A percentile compares a stretch with the other conserved stretches of the same genome.
phyloP scores from a whole-genome alignment of 1,284 basidiomycete species.

The Irpex sp. region DNA sequence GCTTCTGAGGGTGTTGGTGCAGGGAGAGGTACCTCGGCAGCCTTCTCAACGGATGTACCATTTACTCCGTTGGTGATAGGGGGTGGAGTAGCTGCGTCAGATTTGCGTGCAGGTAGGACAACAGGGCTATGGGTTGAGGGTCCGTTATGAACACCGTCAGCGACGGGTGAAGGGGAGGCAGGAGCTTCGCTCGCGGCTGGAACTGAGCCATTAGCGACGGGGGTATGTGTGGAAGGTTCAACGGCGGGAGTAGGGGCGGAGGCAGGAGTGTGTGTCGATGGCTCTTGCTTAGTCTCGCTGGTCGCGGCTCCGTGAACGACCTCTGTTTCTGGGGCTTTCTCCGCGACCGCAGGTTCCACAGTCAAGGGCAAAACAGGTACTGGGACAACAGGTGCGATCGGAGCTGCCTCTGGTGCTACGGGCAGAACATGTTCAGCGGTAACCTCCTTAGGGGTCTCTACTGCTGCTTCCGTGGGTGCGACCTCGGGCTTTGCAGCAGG shows the following conservation, averaged over 20 bases:
- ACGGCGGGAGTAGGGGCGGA: conserved; percentile 2
- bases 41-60: conserved; percentile 7
- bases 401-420: background rate
- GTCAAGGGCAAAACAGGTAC: conserved; percentile 15
- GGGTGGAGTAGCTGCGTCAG: background rate
- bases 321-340: conserved; percentile 6
- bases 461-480: conserved; percentile 1
- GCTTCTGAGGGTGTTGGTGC: conserved; percentile 9
- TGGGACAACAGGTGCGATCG: conserved; percentile 12
- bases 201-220: background rate
- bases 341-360: conserved; percentile 5
- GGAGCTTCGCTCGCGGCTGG: background rate
- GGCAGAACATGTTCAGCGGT: conserved; percentile 13
- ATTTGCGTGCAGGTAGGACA: background rate
- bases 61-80: conserved; percentile 1
- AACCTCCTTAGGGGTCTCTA: conserved; percentile 4
- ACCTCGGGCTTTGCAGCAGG: background rate
- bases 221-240: conserved; percentile 10
- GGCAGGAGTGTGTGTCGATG: conserved; percentile 14
- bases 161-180: background rate
- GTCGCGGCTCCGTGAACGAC: conserved; percentile 11
- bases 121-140: conserved; percentile 18
- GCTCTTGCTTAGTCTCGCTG: conserved; percentile 4
- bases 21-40: conserved; percentile 5
- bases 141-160: conserved; percentile 1